Conservation (phyloP, 176 grass and related monocot genomes). For the Cenchrus americanus region DNA sequence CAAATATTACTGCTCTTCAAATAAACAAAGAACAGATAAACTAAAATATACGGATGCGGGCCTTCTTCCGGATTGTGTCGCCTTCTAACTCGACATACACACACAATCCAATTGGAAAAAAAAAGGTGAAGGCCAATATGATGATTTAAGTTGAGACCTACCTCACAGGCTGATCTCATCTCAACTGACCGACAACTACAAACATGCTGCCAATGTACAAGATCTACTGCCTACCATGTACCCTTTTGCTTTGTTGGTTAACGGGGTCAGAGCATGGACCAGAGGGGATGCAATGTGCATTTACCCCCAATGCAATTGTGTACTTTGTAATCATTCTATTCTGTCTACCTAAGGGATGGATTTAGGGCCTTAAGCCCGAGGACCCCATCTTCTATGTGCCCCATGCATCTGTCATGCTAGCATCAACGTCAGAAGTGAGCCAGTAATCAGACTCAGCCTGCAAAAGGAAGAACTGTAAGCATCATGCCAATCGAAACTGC, state of each 20-base stretch:
- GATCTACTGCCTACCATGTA: slow-evolving; percentile 49
- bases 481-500: neutral
- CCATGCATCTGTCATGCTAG: slow-evolving; percentile 75
- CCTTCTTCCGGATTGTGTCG: slow-evolving; percentile 36
- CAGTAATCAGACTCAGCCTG: slow-evolving; percentile 92
- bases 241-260: slow-evolving; percentile 37
- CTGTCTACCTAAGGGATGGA: slow-evolving; percentile 13
- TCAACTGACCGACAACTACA: slow-evolving; percentile 35
- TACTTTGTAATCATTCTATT: slow-evolving; percentile 40
- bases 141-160: slow-evolving; percentile 8
- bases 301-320: slow-evolving; percentile 6
- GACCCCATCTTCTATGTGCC: slow-evolving; percentile 56
- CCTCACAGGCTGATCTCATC: slow-evolving; percentile 40
- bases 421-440: slow-evolving; percentile 60
- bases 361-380: slow-evolving; percentile 11
- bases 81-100: slow-evolving; percentile 39
- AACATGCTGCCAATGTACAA: slow-evolving; percentile 49
- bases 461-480: slow-evolving; percentile 42
- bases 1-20: slow-evolving; percentile 28
- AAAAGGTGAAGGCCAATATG: slow-evolving; percentile 23
- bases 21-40: slow-evolving; percentile 1
- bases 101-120: slow-evolving; percentile 12
- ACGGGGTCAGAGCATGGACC: neutral
- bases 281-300: neutral
- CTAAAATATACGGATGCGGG: neutral